phyloP scores from a whole-genome alignment of 73 alveolate species.

The Paramecium tetraurelia region DNA sequence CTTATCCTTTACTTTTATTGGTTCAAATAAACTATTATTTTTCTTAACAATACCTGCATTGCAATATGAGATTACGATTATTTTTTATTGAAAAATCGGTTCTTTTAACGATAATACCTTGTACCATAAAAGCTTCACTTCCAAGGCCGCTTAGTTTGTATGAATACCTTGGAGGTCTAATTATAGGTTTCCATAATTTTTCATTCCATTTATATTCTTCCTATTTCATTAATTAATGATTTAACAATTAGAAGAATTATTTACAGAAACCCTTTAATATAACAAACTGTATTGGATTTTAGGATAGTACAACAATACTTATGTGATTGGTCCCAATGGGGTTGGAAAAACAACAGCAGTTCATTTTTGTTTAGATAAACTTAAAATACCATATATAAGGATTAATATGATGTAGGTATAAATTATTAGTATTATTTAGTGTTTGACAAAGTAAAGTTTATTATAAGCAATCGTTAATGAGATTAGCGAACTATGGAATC shows the following conservation, averaged over 20 bases:
- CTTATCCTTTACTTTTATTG: not conserved
- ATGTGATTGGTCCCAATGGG: slow-evolving; percentile 11
- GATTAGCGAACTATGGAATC: not conserved
- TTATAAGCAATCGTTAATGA: not conserved
- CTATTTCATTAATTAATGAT: not conserved
- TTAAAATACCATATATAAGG: not conserved
- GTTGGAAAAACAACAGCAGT: slow-evolving; percentile 25
- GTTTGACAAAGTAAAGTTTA: not conserved
- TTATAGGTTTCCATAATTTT: not conserved
- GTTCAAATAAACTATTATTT: not conserved
- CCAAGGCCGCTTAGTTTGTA: slow-evolving; percentile 24
- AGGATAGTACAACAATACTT: not conserved
- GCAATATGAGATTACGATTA: not conserved
- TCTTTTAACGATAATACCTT: not conserved
- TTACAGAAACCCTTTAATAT: not conserved
- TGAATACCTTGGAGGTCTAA: slow-evolving; percentile 42
- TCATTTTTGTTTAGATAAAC: not conserved
- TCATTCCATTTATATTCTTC: not conserved
- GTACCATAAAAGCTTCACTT: not conserved
- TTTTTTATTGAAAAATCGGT: not conserved
- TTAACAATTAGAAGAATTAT: not conserved
- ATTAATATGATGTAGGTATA: not conserved
- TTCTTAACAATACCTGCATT: not conserved
- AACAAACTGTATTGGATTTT: not conserved
- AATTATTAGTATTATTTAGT: not conserved